phyloP scores from a whole-genome alignment of 345 rosid genomes.

The Arabidopsis arenosa region DNA sequence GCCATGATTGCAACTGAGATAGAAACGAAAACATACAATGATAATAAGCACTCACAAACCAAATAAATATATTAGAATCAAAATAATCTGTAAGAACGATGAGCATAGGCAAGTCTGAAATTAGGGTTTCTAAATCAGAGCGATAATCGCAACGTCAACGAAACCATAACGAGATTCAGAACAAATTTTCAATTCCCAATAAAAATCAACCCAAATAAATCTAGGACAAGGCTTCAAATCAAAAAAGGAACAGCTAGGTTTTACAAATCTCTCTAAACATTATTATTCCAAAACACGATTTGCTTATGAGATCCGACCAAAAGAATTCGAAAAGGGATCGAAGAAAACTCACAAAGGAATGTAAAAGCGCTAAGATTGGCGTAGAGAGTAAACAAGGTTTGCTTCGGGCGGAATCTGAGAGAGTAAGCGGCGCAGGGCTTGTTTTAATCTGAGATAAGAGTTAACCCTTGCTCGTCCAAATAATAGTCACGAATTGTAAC shows the following conservation, averaged over 20 bases:
- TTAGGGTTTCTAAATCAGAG: constrained; percentile 2
- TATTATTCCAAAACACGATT: background rate
- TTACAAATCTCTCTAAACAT: background rate
- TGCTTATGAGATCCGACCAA: background rate
- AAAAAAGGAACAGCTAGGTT: background rate
- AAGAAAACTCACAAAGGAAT: background rate
- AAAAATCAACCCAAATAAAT: background rate
- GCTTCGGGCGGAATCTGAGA: background rate
- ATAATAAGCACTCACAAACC: constrained; percentile 1
- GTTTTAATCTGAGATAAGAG: background rate
- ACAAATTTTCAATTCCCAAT: background rate
- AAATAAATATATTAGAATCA: background rate
- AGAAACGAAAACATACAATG: background rate
- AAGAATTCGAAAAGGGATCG: background rate
- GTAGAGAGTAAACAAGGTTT: background rate
- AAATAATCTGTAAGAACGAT: background rate
- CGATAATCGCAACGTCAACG: constrained; percentile 1
- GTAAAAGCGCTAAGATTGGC: background rate
- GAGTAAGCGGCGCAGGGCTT: background rate
- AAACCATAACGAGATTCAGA: constrained; percentile 8
- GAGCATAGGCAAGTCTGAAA: background rate
- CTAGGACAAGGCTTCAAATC: background rate
- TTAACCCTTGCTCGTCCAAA: background rate
- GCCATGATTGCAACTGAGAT: constrained; percentile 43
- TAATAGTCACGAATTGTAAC: background rate